Evolutionary conservation across 192 early-diverging fungal species (phyloP), one percentile per base, ranked within the genome.

Genomic region (Geranomyces michiganensis): DNA sequence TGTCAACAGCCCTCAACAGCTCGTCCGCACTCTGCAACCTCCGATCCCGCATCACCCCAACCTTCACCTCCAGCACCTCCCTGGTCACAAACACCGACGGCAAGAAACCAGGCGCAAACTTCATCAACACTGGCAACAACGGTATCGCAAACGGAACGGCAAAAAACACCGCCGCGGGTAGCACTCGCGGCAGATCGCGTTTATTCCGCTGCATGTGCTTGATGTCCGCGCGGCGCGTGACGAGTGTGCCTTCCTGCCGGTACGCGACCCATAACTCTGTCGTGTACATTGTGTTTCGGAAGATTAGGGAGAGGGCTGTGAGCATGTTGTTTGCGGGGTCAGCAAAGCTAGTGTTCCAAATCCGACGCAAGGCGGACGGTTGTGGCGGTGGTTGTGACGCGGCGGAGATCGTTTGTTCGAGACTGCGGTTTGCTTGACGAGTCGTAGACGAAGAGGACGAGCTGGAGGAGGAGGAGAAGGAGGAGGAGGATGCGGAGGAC

Each of bases 81-180:
- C 53, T 48, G 14, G 66, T 68, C 53, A 68, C 53, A 56, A 68
- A 68, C 19, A 55, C 66, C 8, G 27, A 56, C 22, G 66, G 66
- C 24, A 68, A 22, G 14, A 49, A 68, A 4, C 24, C 24, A 26
- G 66, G 66, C 21, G 51, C 66, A 2, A 33, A 17, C 4, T 49
- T 47, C 24, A 68, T 27, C 53, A 68, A 17, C 21, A 21, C 14
- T n/a, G 46, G 66, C 29, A 68, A 19, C 14, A 68, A 17, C 1
- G 66, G 66, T 9, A 68, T 56, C 26, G 51, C 46, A 36, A 68
- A 56, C 27, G 66, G 66, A 21, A 68, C 47, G 31, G 66, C 66
- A 3, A 68, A 48, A 29, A 56, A 49, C 10, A 68, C 17, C 21
- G 66, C 48, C 15, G 66, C 51, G 26, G 66, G 66, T 7, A 49